A percentile compares a stretch with the other conserved stretches of the same genome.
phyloP scores from a whole-genome alignment of 495 filamentous ascomycete genomes.

The Xylaria acuta region DNA sequence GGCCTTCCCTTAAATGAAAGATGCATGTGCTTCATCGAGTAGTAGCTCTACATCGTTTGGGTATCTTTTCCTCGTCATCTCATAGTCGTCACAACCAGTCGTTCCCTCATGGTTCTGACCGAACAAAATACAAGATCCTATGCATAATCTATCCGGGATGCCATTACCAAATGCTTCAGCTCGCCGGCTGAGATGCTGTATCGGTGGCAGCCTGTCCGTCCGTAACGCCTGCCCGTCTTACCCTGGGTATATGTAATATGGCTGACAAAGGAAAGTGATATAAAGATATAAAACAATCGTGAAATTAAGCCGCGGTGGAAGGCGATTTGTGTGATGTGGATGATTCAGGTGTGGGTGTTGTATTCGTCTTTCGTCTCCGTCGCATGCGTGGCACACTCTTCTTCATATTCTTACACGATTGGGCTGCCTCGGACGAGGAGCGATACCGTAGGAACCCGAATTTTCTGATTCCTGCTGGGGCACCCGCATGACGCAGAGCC shows the following conservation, averaged over 20 bases:
- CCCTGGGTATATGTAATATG: slow-evolving; percentile 26
- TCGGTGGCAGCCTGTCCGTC: slow-evolving; percentile 9
- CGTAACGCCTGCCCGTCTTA: slow-evolving; percentile 27
- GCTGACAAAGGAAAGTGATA: slow-evolving; percentile 14
- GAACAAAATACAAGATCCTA: slow-evolving; percentile 14
- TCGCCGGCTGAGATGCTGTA: slow-evolving; percentile 25
- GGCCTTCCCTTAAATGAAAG: not conserved
- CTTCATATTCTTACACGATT: slow-evolving; percentile 51
- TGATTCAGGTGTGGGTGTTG: slow-evolving; percentile 29
- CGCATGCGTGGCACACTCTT: slow-evolving; percentile 52
- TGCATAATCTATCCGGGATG: slow-evolving; percentile 24
- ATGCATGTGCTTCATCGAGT: not conserved
- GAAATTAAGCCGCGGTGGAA: slow-evolving; percentile 28
- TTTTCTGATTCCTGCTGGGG: slow-evolving; percentile 45
- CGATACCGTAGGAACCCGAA: slow-evolving; percentile 46
- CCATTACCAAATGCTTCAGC: slow-evolving; percentile 17
- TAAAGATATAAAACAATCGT: slow-evolving; percentile 8
- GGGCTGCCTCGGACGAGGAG: slow-evolving; percentile 48
- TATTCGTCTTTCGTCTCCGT: slow-evolving; percentile 38
- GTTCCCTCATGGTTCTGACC: not conserved
- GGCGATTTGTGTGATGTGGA: slow-evolving; percentile 33
- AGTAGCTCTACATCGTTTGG: slow-evolving; percentile 6
- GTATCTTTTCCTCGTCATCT: slow-evolving; percentile 23
- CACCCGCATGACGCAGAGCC: slow-evolving; percentile 35
- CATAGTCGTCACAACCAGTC: slow-evolving; percentile 17